A percentile compares a stretch with the other conserved stretches of the same genome.
Conservation (phyloP, 352 stramenopile genomes). For the Globisporangium yorkense region DNA sequence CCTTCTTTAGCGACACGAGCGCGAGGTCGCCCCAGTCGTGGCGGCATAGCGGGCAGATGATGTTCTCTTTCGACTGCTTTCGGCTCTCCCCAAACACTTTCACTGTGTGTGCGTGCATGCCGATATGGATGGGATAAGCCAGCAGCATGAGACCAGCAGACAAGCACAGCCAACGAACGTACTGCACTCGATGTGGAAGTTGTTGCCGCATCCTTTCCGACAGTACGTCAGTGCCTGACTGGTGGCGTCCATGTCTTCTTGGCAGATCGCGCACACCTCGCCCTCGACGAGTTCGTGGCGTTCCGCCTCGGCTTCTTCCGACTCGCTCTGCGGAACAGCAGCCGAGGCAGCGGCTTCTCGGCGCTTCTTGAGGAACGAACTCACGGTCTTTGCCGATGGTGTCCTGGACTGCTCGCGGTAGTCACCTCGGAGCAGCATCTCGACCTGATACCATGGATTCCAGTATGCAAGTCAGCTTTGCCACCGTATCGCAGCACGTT, state of each 20-base stretch:
- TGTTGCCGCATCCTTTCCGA: conserved; percentile 69
- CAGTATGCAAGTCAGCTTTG: background rate
- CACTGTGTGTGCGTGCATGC: conserved; percentile 26
- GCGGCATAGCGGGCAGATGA: conserved; percentile 79
- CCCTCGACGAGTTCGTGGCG: conserved; percentile 60
- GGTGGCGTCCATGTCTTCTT: conserved; percentile 74
- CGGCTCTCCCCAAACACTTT: conserved; percentile 82
- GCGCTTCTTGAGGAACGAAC: conserved; percentile 38
- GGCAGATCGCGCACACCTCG: conserved; percentile 81
- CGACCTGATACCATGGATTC: conserved; percentile 26
- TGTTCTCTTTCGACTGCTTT: conserved; percentile 76
- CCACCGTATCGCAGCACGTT: background rate
- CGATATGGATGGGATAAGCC: background rate
- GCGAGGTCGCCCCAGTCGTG: conserved; percentile 73
- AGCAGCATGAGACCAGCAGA: background rate
- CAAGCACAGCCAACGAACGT: conserved; percentile 11
- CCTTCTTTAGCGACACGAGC: conserved; percentile 57
- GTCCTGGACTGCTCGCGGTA: conserved; percentile 36
- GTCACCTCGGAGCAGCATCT: conserved; percentile 56
- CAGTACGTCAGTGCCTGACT: conserved; percentile 67
- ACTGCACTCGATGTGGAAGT: conserved; percentile 72
- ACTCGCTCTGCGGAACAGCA: conserved; percentile 15
- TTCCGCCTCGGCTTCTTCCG: conserved; percentile 21
- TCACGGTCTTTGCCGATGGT: conserved; percentile 12
- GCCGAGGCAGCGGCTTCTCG: conserved; percentile 12